A percentile compares a stretch with the other conserved stretches of the same genome.
Conservation (phyloP, 108 stramenopile genomes). For the Fragilaria radians region DNA sequence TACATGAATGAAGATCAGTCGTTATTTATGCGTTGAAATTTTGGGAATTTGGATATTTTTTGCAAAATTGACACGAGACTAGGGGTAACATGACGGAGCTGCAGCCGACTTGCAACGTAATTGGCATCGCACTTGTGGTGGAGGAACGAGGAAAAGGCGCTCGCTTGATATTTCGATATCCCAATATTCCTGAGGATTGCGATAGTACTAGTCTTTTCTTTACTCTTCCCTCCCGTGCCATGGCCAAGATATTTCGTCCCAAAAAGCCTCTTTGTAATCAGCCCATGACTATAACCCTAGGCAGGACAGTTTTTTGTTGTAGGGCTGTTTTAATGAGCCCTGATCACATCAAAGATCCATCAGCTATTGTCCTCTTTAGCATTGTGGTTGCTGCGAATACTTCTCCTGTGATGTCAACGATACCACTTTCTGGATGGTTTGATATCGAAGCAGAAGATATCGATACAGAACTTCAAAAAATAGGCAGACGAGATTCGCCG, state of each 20-base stretch:
- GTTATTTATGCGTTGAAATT: no score
- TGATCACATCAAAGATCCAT: slow-evolving; percentile 11
- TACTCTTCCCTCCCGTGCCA: slow-evolving; percentile 55
- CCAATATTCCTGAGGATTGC: slow-evolving; percentile 15
- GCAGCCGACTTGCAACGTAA: no score
- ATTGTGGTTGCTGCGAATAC: slow-evolving; percentile 68
- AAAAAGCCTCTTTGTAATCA: slow-evolving; percentile 70
- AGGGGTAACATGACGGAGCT: no score
- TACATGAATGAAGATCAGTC: no score
- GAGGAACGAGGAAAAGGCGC: slow-evolving; percentile 69
- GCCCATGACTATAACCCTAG: slow-evolving; percentile 70
- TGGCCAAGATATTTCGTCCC: slow-evolving; percentile 83
- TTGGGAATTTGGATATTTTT: no score
- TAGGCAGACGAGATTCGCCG: not conserved
- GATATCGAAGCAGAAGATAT: slow-evolving; percentile 8
- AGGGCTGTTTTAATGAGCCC: slow-evolving; percentile 44
- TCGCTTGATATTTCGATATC: slow-evolving; percentile 73
- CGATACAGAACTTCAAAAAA: not conserved
- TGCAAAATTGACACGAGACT: no score
- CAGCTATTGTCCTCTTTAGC: slow-evolving; percentile 51
- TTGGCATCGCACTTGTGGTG: slow-evolving; percentile 75
- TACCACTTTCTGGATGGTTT: slow-evolving; percentile 22
- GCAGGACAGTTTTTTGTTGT: slow-evolving; percentile 79
- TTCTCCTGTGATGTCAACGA: not conserved
- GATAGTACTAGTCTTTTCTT: slow-evolving; percentile 62